Evolutionary conservation across 192 early-diverging fungal species (phyloP).

Genomic region (Mortierella hygrophila): DNA sequence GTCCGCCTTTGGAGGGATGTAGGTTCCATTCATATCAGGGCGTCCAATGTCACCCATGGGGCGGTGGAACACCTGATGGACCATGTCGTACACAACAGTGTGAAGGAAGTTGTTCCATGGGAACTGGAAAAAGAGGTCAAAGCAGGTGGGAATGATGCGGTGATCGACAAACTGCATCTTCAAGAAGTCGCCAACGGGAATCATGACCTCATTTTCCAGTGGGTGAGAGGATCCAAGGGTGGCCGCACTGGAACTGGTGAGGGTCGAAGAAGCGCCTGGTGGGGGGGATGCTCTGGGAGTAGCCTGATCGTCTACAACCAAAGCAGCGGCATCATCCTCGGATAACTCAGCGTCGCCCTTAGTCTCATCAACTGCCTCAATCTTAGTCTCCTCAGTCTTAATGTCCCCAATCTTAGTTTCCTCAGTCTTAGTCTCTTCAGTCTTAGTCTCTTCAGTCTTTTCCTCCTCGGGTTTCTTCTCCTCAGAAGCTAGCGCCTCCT

Average conservation of each 20-base stretch:
- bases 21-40: slow-evolving; percentile 16
- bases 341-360: slow-evolving; percentile 2
- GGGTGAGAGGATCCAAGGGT: slow-evolving; percentile 16
- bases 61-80: slow-evolving; percentile 96
- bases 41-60: slow-evolving; percentile 70
- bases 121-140: slow-evolving; percentile 92
- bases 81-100: slow-evolving; percentile 98
- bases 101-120: slow-evolving; percentile 99
- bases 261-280: slow-evolving; percentile 13
- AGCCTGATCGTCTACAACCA: slow-evolving; percentile 23
- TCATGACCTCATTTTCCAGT: slow-evolving; percentile 20
- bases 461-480: neutral
- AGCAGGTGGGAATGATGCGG: slow-evolving; percentile 70
- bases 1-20: slow-evolving; percentile 25
- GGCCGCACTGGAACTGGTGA: slow-evolving; percentile 9
- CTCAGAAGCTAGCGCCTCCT: neutral
- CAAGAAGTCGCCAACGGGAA: slow-evolving; percentile 77
- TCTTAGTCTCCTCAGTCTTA: neutral
- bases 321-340: slow-evolving; percentile 14
- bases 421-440: neutral
- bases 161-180: slow-evolving; percentile 75
- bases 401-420: neutral
- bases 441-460: slow-evolving; percentile 7
- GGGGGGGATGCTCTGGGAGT: slow-evolving; percentile 42
- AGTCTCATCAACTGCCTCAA: neutral